Base-by-base conservation (phyloP, 1,284 basidiomycete species). In the Takashimella koratensis region DNA sequence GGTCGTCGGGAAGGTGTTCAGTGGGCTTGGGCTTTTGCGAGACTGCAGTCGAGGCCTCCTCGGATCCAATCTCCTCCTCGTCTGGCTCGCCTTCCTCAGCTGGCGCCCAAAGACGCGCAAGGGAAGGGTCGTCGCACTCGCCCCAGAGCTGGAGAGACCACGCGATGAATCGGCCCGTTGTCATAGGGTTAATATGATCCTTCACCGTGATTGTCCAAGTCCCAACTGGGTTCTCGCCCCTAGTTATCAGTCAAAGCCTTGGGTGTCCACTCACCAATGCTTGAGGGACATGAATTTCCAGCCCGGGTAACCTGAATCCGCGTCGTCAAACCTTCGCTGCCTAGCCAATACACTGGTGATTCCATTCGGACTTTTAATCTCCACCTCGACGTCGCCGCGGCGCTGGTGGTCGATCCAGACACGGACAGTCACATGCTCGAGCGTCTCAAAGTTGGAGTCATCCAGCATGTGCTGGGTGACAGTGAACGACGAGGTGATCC, bases 251-350 rank as follows among this genome's bases (percentile, higher is more conserved):
- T 24, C 20, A 39, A 26, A 5, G 4, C 47, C 26, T 19, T 26
- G n/a, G n/a, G n/a, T n/a, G n/a, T n/a, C n/a, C 11, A 76, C 85
- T 68, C 56, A 92, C 96, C 96, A 99, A 73, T 99, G 96, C 76
- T 98, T 98, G 53, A 98, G 84, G 22, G 86, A 85, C 94, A 98
- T 98, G 73, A 99, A 99, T 20, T 84, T 87, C 96, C 96, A 99
- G 0, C 92, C 94, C 23, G 85, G 84, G 73, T 83, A 96, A 4
- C 96, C 96, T 10, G 80, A 81, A 3, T 67, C 73, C 12, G 83
- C 86, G 45, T 77, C 74, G 70, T 99, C 96, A 40, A 80, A 82
- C 27, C 80, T 74, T 53, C 96, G 83, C 48, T 81, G 81, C 11
- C 84, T 83, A 21, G 88, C 93, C 40, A 99, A 77, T 8, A 97